phyloP scores from a whole-genome alignment of 306 rosid genomes.

The Trichosanthes cucumerina region DNA sequence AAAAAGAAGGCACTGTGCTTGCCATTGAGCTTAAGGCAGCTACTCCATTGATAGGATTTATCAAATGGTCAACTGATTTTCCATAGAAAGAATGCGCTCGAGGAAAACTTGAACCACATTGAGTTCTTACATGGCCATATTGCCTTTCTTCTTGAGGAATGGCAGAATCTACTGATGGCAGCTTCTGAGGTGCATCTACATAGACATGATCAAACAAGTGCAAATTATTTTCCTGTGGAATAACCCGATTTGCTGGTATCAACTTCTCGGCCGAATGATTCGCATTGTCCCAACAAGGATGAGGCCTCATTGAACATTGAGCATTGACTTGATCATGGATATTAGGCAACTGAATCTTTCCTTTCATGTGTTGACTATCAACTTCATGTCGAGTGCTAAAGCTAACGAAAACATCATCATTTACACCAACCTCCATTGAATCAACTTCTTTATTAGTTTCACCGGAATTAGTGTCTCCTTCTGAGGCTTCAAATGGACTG shows the following conservation, averaged over 20 bases:
- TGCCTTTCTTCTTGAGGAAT: conserved; percentile 31
- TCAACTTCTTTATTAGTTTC: conserved; percentile 40
- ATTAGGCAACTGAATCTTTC: conserved; percentile 38
- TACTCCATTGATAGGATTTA: conserved; percentile 32
- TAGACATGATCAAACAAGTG: conserved; percentile 30
- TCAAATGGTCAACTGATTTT: conserved; percentile 29
- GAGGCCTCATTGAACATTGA: conserved; percentile 31
- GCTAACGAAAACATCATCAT: conserved; percentile 12
- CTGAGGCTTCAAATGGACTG: conserved; percentile 37
- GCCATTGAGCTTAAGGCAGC: conserved; percentile 27
- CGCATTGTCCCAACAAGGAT: conserved; percentile 26
- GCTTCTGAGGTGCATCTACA: conserved; percentile 18
- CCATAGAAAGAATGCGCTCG: conserved; percentile 36
- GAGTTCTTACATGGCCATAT: conserved; percentile 25
- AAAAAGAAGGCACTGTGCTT: conserved; percentile 32
- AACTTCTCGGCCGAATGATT: conserved; percentile 33
- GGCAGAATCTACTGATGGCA: conserved; percentile 23
- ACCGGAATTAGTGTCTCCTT: conserved; percentile 31
- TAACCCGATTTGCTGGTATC: conserved; percentile 17
- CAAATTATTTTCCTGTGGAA: conserved; percentile 27
- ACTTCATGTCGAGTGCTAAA: conserved; percentile 20
- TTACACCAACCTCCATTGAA: conserved; percentile 28
- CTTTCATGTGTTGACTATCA: conserved; percentile 29
- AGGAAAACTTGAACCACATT: conserved; percentile 23
- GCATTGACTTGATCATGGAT: conserved; percentile 23